A percentile compares a stretch with the other conserved stretches of the same genome.
Evolutionary conservation across 2,329 filamentous ascomycete species (phyloP).

Genomic region (Botryosphaeria agaves): DNA sequence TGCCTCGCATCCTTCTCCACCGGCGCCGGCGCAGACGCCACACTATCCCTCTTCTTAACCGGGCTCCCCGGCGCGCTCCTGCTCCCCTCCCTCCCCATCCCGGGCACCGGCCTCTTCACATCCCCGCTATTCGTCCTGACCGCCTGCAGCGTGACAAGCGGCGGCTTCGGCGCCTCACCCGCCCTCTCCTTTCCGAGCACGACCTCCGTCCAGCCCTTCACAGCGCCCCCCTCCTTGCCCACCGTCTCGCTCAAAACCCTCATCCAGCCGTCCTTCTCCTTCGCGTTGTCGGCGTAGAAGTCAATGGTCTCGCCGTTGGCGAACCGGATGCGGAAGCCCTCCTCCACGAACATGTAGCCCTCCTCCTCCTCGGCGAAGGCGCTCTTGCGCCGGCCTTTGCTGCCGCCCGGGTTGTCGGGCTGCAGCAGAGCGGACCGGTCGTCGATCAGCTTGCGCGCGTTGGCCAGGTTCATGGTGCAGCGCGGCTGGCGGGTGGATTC

Average conservation of each 20-base stretch:
- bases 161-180: conserved; percentile 3
- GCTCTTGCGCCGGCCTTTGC: conserved; percentile 70
- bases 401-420: conserved; percentile 53
- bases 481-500: conserved; percentile 89
- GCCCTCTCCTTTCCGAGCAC: conserved; percentile 31
- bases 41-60: background rate
- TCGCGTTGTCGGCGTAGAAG: conserved; percentile 83
- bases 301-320: conserved; percentile 97
- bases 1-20: background rate
- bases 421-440: conserved; percentile 73
- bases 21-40: background rate
- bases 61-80: conserved; percentile 1
- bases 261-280: conserved; percentile 92
- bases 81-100: background rate
- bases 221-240: conserved; percentile 34
- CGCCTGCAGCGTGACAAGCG: background rate
- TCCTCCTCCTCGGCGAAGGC: conserved; percentile 97
- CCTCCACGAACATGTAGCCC: conserved; percentile 98
- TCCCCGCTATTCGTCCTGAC: background rate
- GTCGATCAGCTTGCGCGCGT: conserved; percentile 84
- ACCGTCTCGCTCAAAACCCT: conserved; percentile 59
- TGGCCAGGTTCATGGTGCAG: conserved; percentile 89
- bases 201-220: conserved; percentile 44
- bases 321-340: conserved; percentile 96
- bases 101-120: no score